Evolutionary conservation across 2,329 filamentous ascomycete species (phyloP), one percentile per base, ranked within the genome.

Genomic region (Aphanocladium album): DNA sequence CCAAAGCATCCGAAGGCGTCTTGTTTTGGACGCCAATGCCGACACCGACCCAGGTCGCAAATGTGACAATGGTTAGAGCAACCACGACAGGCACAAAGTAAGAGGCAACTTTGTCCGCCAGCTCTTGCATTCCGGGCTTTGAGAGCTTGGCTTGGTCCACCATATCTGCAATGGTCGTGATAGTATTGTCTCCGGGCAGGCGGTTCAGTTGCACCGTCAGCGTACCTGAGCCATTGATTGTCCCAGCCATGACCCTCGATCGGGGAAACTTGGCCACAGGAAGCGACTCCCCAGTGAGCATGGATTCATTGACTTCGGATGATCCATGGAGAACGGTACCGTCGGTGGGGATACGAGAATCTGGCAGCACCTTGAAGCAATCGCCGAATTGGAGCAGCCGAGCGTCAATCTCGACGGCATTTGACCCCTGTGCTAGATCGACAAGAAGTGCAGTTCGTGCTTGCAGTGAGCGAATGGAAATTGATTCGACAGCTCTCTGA

Each of bases 261-360:
- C 80, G 80, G 0, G 73, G 56, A 0, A 71, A 63, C 68, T 93
- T 93, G 5, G 77, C 77, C 0, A 90, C 80, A 0, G 83, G 85
- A 0, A 72, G 72, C 0, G 83, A 79, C 68, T 95, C 90, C 0
- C 90, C 90, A 0, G 90, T 93, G 9, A 93, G 72, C 84, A 91
- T 89, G 0, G 89, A 90, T 69, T 93, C 90, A 67, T 93, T 83
- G 0, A 91, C 79, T 62, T 90, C 89, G 0, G 84, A 87, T 0
- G 74, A 76, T 0, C 90, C 90, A 2, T 74, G 73, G 0, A 87
- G 63, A 0, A 93, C 81, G 0, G 78, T 81, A 0, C 90, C 90
- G 65, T 95, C 90, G 0, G 90, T 93, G 0, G 84, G 82, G 4
- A 92, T 76, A 0, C 68, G 70, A 0, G 75, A 73, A 21, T 91